Evolutionary conservation across 2,329 filamentous ascomycete genomes (phyloP).

Genomic region (Colletotrichum neosansevieriae): DNA sequence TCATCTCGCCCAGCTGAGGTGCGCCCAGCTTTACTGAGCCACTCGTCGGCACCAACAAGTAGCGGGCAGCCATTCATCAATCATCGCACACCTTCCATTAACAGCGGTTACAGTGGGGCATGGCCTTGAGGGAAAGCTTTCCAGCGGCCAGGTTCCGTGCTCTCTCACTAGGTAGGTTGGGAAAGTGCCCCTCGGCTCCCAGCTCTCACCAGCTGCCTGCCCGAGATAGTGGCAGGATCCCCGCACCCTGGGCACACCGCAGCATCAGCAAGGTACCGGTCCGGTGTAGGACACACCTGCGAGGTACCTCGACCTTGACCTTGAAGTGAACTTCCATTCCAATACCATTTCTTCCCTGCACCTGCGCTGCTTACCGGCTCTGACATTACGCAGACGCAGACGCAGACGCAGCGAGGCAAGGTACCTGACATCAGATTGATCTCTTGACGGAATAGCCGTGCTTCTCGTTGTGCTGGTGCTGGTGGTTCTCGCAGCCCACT

Average conservation of each 20-base stretch:
- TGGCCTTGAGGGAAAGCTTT: too few species aligned
- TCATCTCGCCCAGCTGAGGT: neutral
- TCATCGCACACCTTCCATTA: too few species aligned
- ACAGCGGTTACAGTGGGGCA: too few species aligned
- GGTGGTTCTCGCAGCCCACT: constrained; percentile 24
- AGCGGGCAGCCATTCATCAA: too few species aligned
- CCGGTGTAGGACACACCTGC: neutral
- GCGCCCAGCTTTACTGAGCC: neutral
- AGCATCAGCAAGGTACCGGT: too few species aligned
- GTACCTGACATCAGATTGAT: neutral
- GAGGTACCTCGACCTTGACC: too few species aligned
- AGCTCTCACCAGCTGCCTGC: too few species aligned
- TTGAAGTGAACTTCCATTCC: too few species aligned
- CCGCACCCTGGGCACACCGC: neutral
- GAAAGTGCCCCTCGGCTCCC: too few species aligned
- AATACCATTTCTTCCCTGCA: neutral
- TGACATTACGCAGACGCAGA: constrained; percentile 13
- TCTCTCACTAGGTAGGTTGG: too few species aligned
- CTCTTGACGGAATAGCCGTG: constrained; percentile 18
- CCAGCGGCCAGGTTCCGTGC: too few species aligned
- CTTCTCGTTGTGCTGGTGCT: constrained; percentile 2
- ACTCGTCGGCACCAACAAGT: too few species aligned
- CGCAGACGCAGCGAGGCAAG: constrained; percentile 1
- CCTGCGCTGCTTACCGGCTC: constrained; percentile 19
- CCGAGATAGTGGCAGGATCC: neutral